Conservation (phyloP, 495 filamentous ascomycete species). For the Aspergillus sclerotiicarbonarius region DNA sequence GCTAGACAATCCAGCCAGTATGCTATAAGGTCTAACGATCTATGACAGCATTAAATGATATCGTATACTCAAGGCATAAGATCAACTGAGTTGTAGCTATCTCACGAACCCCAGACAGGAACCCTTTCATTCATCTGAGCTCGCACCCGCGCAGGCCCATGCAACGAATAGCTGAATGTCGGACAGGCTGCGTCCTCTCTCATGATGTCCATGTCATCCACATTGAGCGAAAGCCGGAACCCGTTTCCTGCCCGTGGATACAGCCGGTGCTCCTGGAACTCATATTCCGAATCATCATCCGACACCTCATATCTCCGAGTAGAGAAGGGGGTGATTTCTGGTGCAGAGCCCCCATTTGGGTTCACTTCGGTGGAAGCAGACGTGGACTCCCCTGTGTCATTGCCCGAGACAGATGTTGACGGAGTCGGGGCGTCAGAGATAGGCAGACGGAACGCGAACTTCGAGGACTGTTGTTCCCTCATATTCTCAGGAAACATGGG, state of each 20-base stretch:
- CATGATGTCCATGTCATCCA: slow-evolving; percentile 42
- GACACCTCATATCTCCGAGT: slow-evolving; percentile 12
- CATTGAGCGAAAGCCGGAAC: slow-evolving; percentile 31
- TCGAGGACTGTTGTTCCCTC: slow-evolving; percentile 23
- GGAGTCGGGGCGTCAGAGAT: slow-evolving; percentile 4
- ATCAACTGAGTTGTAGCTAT: neutral
- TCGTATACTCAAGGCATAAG: neutral
- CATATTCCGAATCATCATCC: slow-evolving; percentile 35
- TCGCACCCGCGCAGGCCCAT: slow-evolving; percentile 21
- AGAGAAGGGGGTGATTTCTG: slow-evolving; percentile 2
- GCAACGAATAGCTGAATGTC: slow-evolving; percentile 45
- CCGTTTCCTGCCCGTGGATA: slow-evolving; percentile 67
- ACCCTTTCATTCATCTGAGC: slow-evolving; percentile 9
- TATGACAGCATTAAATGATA: neutral
- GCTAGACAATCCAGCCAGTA: neutral
- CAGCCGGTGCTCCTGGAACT: slow-evolving; percentile 50
- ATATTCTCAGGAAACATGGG: slow-evolving; percentile 42
- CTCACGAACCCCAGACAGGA: slow-evolving; percentile 11
- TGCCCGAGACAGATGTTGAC: slow-evolving; percentile 9
- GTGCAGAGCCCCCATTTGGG: neutral
- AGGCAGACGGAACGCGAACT: slow-evolving; percentile 17
- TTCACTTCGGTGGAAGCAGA: neutral
- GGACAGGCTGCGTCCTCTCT: slow-evolving; percentile 39
- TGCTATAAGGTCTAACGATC: slow-evolving; percentile 7
- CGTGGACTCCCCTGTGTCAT: neutral